Percentiles rank a stretch among this genome's conserved stretches.
Evolutionary conservation across 1,139 yeast species (phyloP).

Genomic region (Geotrichum siamense): DNA sequence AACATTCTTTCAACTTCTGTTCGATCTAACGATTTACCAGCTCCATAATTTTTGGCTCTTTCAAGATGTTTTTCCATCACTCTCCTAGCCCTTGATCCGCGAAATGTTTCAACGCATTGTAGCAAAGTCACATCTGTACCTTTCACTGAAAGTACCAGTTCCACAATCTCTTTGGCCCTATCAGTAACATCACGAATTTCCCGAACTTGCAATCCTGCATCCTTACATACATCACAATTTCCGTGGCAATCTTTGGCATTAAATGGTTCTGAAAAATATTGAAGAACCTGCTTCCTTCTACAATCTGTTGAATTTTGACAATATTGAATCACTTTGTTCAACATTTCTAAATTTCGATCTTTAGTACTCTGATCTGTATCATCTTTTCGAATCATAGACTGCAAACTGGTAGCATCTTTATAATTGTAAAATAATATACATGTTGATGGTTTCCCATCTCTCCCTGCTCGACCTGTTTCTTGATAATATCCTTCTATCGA

Average conservation of each 20-base stretch:
- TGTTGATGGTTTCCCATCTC: slow-evolving; percentile 78
- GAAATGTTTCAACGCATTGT: slow-evolving; percentile 75
- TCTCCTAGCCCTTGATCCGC: slow-evolving; percentile 63
- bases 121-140: slow-evolving; percentile 51
- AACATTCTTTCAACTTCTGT: slow-evolving; percentile 75
- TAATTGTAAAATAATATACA: slow-evolving; percentile 77
- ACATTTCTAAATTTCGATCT: slow-evolving; percentile 69
- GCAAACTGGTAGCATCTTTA: slow-evolving; percentile 49
- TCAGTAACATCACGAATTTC: slow-evolving; percentile 63
- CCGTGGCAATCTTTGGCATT: slow-evolving; percentile 58
- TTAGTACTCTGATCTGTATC: slow-evolving; percentile 51
- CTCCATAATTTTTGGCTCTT: slow-evolving; percentile 56
- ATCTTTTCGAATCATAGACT: slow-evolving; percentile 64
- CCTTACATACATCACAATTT: slow-evolving; percentile 80
- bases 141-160: slow-evolving; percentile 49
- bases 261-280: slow-evolving; percentile 81
- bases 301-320: slow-evolving; percentile 92
- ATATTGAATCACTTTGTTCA: slow-evolving; percentile 80
- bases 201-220: slow-evolving; percentile 41
- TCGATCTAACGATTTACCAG: slow-evolving; percentile 55
- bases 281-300: slow-evolving; percentile 78
- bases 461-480: slow-evolving; percentile 98
- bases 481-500: slow-evolving; percentile 94
- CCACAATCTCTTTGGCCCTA: slow-evolving; percentile 53
- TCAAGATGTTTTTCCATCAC: slow-evolving; percentile 55